Base-by-base conservation (phyloP, 805 yeast genomes). In the Myxozyma monticola region DNA sequence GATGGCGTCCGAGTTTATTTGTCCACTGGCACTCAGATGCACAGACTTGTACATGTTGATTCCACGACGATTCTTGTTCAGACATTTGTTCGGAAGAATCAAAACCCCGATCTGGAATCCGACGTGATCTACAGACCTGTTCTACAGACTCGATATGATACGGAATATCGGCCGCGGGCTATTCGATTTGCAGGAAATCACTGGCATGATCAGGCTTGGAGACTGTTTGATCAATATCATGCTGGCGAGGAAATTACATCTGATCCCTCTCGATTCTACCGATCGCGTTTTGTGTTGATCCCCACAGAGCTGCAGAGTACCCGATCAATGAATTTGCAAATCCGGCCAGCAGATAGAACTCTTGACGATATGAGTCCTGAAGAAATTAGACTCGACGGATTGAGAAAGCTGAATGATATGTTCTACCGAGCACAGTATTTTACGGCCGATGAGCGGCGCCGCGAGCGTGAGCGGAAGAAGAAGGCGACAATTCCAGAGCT, bases 341-440 rank as follows among this genome's bases (percentile, higher is more conserved):
- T 37, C 15, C 48, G 42, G 22, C 54, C 48, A 10, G 18, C 30
- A n/a, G 48, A 53, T 3, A 25, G 17, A 8, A 22, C 56, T 15
- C 42, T 50, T 54, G 96, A 88, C 59, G 75, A 76, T 22, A 71
- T 90, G 43, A 78, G 81, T 0, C 81, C 84, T 2, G 99, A 91
- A 64, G 98, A 91, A 67, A 78, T 85, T n/a, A 71, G 96, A 48
- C 76, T 91, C n/a, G 98, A 91, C 65, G 99, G 98, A 0, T 71
- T 91, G 18, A 72, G 91, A 38, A 80, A 81, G 39, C 69, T 68
- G 54, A 83, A 84, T 50, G 73, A 80, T 1, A 68, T 78, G 25
- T 77, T 89, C 12, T 83, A 84, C 56, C 76, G 81, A 55, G 78
- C 83, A 1, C 71, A 76, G 39, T 76, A 76, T 57, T 69, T 69